Evolutionary conservation across 306 rosid species (phyloP), one percentile per base, ranked within the genome.

Genomic region (Castanea crenata): DNA sequence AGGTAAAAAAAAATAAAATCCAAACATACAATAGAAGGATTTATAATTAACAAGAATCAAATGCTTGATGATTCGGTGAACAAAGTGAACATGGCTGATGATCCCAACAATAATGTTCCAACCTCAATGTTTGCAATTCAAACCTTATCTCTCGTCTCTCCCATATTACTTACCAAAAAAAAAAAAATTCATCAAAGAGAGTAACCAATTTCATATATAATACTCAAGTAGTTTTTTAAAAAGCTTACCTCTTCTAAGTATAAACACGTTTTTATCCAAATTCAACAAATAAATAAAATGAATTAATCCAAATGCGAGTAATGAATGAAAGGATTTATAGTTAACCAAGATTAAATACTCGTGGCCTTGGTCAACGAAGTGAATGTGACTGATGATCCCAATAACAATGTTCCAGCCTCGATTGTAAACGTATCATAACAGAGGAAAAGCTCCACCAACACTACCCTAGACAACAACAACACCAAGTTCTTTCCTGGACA

Each of bases 401-500:
- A 11, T 52, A 59, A 11, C 11, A 34, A 10, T 15, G 8, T 81
- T 14, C 74, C 64, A 15, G 21, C 79, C n/a, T 85, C 80, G n/a
- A 78, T 49, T 12, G 79, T 63, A 20, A 73, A 85, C 1, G 87
- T 80, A 61, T 88, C 91, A 19, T 83, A 88, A 4, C 82, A 76
- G 1, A 85, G 76, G 72, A 87, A 87, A 15, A 87, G 52, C 58
- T 83, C 89, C 73, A 73, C 91, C 65, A 88, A 2, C 63, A 80
- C 27, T 27, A 85, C 41, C 77, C 85, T 80, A 3, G 64, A 29
- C 62, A 80, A 0, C 0, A 85, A 63, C 73, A 80, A 73, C 82
- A 88, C 84, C 57, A 83, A 56, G 75, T 87, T 76, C 57, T 69
- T 87, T 5, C 81, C 88, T 11, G 91, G 82, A 14, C 87, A 87